Evolutionary conservation across 2,329 filamentous ascomycete genomes (phyloP).

Genomic region (Fusarium chlamydosporum): DNA sequence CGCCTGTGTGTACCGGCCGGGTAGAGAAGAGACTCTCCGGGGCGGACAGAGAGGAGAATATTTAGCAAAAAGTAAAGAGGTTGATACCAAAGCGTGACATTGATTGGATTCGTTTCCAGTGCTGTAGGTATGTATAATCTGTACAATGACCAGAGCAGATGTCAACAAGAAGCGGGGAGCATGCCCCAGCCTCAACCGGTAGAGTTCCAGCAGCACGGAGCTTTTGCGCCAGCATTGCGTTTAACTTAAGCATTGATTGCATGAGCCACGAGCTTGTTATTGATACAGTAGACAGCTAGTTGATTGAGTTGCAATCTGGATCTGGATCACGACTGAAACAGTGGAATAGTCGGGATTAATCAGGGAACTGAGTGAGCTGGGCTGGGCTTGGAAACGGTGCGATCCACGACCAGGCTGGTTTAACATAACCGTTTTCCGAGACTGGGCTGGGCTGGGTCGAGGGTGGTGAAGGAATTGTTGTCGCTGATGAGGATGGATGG

Average conservation of each 20-base stretch:
- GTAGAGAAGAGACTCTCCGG: not conserved
- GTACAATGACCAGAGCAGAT: not conserved
- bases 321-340: constrained; percentile 25
- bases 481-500: constrained; percentile 24
- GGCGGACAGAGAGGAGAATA: not conserved
- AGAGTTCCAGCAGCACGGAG: constrained; percentile 29
- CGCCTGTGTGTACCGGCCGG: not conserved
- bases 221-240: constrained; percentile 30
- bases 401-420: constrained; percentile 1
- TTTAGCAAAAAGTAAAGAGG: not conserved
- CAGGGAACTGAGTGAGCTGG: constrained; percentile 8
- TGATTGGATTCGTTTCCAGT: constrained; percentile 26
- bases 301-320: constrained; percentile 4
- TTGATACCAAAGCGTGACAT: constrained; percentile 20
- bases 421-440: constrained; percentile 15
- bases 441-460: constrained; percentile 2
- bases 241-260: constrained; percentile 1
- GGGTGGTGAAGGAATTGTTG: constrained; percentile 35
- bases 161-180: constrained; percentile 26
- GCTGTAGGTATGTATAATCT: not conserved
- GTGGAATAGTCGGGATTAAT: constrained; percentile 24
- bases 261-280: constrained; percentile 20
- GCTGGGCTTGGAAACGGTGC: constrained; percentile 16
- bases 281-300: constrained; percentile 1
- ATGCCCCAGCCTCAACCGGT: constrained; percentile 12